phyloP scores from a whole-genome alignment of 495 filamentous ascomycete genomes.

The Daldinia grandis region DNA sequence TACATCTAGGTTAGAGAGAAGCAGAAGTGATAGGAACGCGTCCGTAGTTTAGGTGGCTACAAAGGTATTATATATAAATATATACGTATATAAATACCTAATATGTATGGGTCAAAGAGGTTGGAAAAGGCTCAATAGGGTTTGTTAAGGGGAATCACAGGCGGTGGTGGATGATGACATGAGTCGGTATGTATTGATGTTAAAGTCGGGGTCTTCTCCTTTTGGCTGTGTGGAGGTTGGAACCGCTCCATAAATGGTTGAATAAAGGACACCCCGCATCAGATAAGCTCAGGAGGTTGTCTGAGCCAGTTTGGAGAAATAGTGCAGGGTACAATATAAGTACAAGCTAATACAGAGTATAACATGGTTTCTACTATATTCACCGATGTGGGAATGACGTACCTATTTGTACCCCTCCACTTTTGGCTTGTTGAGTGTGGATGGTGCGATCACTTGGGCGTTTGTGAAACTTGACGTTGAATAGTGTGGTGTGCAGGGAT shows the following conservation, averaged over 20 bases:
- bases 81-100: background rate
- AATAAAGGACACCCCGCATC: constrained; percentile 42
- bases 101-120: background rate
- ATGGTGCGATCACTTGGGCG: constrained; percentile 5
- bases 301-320: constrained; percentile 9
- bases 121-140: constrained; percentile 6
- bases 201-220: constrained; percentile 14
- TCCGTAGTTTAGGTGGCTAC: constrained; percentile 4
- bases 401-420: constrained; percentile 17
- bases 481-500: constrained; percentile 6
- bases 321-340: background rate
- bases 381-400: constrained; percentile 6
- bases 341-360: background rate
- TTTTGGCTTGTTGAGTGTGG: constrained; percentile 15
- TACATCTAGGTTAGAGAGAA: constrained; percentile 28
- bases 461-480: background rate
- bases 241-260: constrained; percentile 26
- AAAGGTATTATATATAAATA: background rate
- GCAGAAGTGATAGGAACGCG: constrained; percentile 6
- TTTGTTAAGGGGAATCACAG: constrained; percentile 14
- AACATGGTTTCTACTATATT: constrained; percentile 1
- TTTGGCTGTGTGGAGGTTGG: constrained; percentile 17
- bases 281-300: constrained; percentile 40
- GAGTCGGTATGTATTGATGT: constrained; percentile 15
- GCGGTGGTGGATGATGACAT: constrained; percentile 28